Evolutionary conservation across 1,284 basidiomycete genomes (phyloP), one percentile per base, ranked within the genome.

Genomic region (Pseudozyma hubeiensis): DNA sequence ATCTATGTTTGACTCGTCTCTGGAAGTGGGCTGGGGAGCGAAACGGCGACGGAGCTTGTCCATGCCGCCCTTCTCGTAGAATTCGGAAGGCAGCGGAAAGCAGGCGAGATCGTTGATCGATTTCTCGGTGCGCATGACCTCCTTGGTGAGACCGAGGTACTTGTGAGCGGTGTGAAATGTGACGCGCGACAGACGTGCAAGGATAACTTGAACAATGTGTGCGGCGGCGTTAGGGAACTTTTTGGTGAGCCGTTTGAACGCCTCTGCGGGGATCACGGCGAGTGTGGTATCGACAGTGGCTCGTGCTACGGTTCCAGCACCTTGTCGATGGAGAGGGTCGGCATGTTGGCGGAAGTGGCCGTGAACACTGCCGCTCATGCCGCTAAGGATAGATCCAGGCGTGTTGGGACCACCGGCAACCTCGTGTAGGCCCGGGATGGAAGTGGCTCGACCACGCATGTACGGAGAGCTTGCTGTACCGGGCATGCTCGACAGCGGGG

Each of bases 211-310:
- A 1, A 99, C 95, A 64, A 99, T 97, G 81, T 98, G 94, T 2
- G 95, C 94, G 19, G 94, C 93, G 1, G 97, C 94, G 80, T 97
- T 97, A 0, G 96, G 96, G 79, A 92, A 97, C 83, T 96, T 94
- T 85, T 94, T 93, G 0, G 95, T 98, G 31, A 89, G 87, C 47
- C 93, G 87, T 68, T 91, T 89, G 86, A 99, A 99, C 5, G 96
- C 97, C 83, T 97, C 94, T 1, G 96, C 95, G 5, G 96, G 97
- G 58, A 99, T 98, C 14, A 99, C 96, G n/a, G 96, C 97, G 8
- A 99, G 87, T 0, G 96, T 98, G 5, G 93, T 94, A 82, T 99
- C 96, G 57, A 93, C 91, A 1, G 91, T 92, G 4, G 96, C 97
- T 33, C 95, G 88, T 13, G 94, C 95, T 34, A 98, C 4, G 91